Base-by-base conservation (phyloP, 164 flowering plant genomes). In the Annona squamosa region DNA sequence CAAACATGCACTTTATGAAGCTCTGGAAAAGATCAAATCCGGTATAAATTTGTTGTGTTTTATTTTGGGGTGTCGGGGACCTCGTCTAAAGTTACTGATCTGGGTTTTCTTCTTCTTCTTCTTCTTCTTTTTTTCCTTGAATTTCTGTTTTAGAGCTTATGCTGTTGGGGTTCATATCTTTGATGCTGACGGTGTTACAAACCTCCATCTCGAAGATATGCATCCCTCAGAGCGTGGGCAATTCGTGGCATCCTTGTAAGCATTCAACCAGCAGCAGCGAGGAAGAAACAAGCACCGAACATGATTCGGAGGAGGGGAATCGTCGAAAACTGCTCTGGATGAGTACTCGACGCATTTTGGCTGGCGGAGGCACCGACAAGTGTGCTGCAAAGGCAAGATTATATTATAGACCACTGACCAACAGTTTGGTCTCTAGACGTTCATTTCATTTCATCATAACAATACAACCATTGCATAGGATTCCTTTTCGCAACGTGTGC, bases 81-180 rank as follows among this genome's bases (percentile, higher is more conserved):
- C 9, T 18, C 66, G 26, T 63, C 66, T 3, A 18, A 63, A 56
- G 7, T 1, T 56, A 56, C 16, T 16, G 1, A 1, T 56, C 61
- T 56, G 1, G 61, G 16, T 56, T 56, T 6, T 56, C 2, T 56
- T 56, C n/a, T n/a, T n/a, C n/a, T n/a, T n/a, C n/a, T n/a, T n/a
- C n/a, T n/a, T n/a, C n/a, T n/a, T n/a, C n/a, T 26, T 26, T 26
- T 26, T 26, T 26, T 26, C 1, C 61, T 3, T 1, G 16, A 56
- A 56, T 26, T 26, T 26, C 37, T 26, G 37, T 26, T 26, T 59
- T 63, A 87, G 91, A 87, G 87, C 84, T 89, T 71, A 90, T 89
- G 94, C 76, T 92, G 65, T 62, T 89, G 77, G 95, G 90, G 7
- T 92, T 92, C 64, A 83, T 92, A 79, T 88, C 90, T 1, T 75